Evolutionary conservation across 176 grass and related monocot species (phyloP).

Genomic region (Leersia perrieri): DNA sequence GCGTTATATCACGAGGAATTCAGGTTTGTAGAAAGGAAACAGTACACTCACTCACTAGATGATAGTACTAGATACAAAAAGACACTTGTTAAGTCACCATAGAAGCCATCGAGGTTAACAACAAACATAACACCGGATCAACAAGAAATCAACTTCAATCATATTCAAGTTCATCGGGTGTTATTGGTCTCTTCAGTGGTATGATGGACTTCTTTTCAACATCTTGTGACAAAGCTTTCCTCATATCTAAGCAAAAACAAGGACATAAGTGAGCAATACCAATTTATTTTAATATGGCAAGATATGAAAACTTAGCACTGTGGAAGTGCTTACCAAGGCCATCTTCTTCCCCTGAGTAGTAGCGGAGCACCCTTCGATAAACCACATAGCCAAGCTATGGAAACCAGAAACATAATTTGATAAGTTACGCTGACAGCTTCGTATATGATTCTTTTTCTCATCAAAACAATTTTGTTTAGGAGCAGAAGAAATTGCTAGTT

Average conservation of each 20-base stretch:
- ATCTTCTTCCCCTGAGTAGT: conserved; percentile 99
- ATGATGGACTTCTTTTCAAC: conserved; percentile 93
- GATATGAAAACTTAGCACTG: not conserved
- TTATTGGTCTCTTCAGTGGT: conserved; percentile 88
- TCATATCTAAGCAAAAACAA: conserved; percentile 63
- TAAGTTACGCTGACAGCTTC: not conserved
- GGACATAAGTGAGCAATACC: conserved; percentile 8
- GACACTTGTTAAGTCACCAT: not conserved
- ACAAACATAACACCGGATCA: not conserved
- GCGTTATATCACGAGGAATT: too few relatives aligned
- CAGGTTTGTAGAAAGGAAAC: not conserved
- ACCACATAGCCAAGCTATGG: conserved; percentile 89
- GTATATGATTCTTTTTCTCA: not conserved
- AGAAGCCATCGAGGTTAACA: not conserved
- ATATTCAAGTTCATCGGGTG: conserved; percentile 98
- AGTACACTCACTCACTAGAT: not conserved
- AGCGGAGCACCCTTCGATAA: conserved; percentile 92
- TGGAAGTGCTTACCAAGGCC: conserved; percentile 65
- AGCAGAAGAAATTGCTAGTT: not conserved
- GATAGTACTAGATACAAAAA: not conserved
- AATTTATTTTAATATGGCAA: not conserved
- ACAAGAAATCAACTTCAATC: conserved; percentile 48
- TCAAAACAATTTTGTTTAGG: not conserved
- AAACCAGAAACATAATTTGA: conserved; percentile 8
- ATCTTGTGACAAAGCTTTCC: conserved; percentile 88